Evolutionary conservation across 140 eudicot species (phyloP), one percentile per base, ranked within the genome.

Genomic region (Flaveria floridana): DNA sequence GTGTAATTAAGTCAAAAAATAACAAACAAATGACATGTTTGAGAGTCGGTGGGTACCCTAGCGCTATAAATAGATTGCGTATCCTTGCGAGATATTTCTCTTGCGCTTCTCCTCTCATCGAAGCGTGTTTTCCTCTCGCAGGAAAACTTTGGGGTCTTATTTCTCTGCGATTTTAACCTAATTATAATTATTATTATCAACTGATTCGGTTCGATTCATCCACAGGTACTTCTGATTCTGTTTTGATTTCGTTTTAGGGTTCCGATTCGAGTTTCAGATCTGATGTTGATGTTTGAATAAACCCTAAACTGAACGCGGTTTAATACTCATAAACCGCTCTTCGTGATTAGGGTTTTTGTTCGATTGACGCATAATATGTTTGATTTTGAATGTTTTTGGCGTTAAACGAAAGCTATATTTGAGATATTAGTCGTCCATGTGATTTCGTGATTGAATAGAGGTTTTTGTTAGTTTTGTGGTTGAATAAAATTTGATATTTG

Each of bases 41-140:
- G 48, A n/a, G n/a, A 6, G 19, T 57, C 19, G 61, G 51, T 25
- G 44, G 19, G 14, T 70, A 46, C 50, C 61, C 46, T 70, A 28
- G 21, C 48, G 67, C 72, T 78, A 78, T 78, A 78, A 78, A 78
- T 70, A 61, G 37, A 26, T 52, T 65, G 53, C n/a, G 44, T 23
- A 55, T 23, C 57, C 50, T 30, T 20, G 51, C 20, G 7, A 19
- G n/a, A 48, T 48, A 19, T 42, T 37, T 70, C 72, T 57, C 66
- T 50, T 71, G 0, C 77, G 72, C 72, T 78, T 70, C 65, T 37
- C 23, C 65, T 30, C 79, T 25, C 3, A 14, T 34, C 56, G 76
- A 71, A 78, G 82, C 82, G 72, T 42, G 30, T 78, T 78, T 78
- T 78, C 82, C 82, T 78, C 82, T 78, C 50, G 12, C 65, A 75